Conservation (phyloP, 2,329 filamentous ascomycete species). For the Nemania diffusa region DNA sequence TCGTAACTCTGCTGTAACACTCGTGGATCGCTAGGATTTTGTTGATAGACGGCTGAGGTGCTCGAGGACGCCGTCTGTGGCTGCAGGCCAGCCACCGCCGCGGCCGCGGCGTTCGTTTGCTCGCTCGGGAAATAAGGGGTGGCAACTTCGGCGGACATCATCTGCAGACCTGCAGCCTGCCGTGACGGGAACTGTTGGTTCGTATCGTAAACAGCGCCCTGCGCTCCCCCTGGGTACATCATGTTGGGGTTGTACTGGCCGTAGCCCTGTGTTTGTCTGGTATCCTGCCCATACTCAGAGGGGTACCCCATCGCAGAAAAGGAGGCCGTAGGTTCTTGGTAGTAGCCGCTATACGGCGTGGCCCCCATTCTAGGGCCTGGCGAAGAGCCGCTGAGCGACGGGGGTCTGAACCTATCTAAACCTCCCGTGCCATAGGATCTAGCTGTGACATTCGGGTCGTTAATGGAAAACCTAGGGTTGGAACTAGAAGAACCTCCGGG, state of each 20-base stretch:
- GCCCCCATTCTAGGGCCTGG: constrained; percentile 62
- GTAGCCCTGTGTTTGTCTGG: constrained; percentile 65
- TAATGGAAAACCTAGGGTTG: constrained; percentile 63
- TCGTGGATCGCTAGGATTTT: constrained; percentile 64
- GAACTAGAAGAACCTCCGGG: constrained; percentile 68
- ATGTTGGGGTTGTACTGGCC: constrained; percentile 71
- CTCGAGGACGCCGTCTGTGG: constrained; percentile 59
- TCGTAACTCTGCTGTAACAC: constrained; percentile 67
- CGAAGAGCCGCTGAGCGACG: constrained; percentile 61
- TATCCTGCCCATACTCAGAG: constrained; percentile 72
- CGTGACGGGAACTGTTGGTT: constrained; percentile 79
- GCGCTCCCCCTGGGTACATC: constrained; percentile 73
- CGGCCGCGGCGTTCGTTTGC: constrained; percentile 68
- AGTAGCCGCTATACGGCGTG: constrained; percentile 68
- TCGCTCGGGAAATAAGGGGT: constrained; percentile 81
- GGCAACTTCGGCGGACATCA: constrained; percentile 72
- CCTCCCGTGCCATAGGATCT: constrained; percentile 57
- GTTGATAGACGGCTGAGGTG: constrained; percentile 73
- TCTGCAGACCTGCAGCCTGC: constrained; percentile 81
- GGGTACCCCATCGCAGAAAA: constrained; percentile 66
- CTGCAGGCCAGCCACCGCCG: constrained; percentile 66
- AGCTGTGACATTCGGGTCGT: constrained; percentile 61
- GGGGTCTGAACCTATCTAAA: constrained; percentile 63
- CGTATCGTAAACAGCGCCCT: constrained; percentile 77
- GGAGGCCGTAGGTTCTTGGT: constrained; percentile 63